These are phyloP conservation scores for Lachnellula hyalina DNA, from an alignment of 2,329 filamentous ascomycete genomes.

Conservation along the genomic window DNA sequence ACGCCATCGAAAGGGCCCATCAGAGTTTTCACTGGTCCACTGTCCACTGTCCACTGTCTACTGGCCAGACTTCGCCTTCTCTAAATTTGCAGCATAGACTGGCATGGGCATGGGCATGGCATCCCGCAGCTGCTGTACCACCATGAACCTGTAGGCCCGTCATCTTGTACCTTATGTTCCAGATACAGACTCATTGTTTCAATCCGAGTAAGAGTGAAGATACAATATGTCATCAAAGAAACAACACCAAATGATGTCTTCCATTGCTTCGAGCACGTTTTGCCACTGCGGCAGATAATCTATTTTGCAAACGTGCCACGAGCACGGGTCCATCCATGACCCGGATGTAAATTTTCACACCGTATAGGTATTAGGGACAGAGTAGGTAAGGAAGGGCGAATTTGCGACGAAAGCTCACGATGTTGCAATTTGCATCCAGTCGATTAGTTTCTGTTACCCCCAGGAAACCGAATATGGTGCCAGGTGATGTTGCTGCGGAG, in stretches of 20 bases:
- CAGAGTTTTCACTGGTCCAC: slow-evolving; percentile 15
- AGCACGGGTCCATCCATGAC: slow-evolving; percentile 4
- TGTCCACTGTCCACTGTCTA: neutral
- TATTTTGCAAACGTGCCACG: neutral
- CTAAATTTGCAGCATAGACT: neutral
- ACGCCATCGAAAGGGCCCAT: neutral
- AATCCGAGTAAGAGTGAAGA: no score
- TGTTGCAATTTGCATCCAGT: slow-evolving; percentile 7
- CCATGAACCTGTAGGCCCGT: neutral
- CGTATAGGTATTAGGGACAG: neutral
- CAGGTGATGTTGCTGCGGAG: slow-evolving; percentile 3
- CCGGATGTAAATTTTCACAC: slow-evolving; percentile 5
- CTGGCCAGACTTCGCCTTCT: neutral
- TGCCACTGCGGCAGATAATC: slow-evolving; percentile 3
- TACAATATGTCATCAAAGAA: neutral
- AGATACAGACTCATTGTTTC: neutral
- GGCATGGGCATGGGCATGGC: neutral
- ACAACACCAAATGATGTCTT: slow-evolving; percentile 14
- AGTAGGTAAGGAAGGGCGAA: slow-evolving; percentile 2
- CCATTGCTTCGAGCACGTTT: slow-evolving; percentile 19
- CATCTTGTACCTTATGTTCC: neutral
- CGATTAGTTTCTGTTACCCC: slow-evolving; percentile 11
- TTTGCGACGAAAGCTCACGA: slow-evolving; percentile 13
- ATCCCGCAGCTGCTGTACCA: neutral
- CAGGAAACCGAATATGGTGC: neutral